phyloP scores from a whole-genome alignment of 768 basidiomycete species.

The Tulasnella sp. region DNA sequence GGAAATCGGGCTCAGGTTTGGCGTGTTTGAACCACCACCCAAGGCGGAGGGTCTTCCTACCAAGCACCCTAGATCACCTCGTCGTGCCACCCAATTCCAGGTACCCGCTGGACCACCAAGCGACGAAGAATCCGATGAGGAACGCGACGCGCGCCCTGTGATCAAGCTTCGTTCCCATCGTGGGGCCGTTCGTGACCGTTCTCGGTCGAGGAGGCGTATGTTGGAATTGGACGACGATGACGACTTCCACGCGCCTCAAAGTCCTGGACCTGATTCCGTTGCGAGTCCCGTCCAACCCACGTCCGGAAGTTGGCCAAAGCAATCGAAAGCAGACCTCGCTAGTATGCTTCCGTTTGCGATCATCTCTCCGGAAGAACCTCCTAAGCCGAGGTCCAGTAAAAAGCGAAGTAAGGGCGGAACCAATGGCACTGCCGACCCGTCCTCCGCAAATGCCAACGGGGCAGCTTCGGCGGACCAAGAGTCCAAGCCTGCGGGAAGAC shows the following conservation, averaged over 20 bases:
- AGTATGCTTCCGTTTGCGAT: conserved; percentile 64
- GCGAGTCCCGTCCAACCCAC: conserved; percentile 26
- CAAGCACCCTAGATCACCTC: too few species aligned
- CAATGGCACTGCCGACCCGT: conserved; percentile 23
- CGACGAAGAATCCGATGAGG: conserved; percentile 23
- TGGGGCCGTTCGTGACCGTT: conserved; percentile 39
- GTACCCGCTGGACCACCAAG: too few species aligned
- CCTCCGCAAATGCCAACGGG: conserved; percentile 21
- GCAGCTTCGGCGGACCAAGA: neutral
- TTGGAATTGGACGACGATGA: conserved; percentile 17
- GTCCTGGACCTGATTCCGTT: conserved; percentile 48
- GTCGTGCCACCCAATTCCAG: neutral
- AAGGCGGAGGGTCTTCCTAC: too few species aligned
- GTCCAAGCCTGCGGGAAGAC: neutral
- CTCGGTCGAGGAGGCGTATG: conserved; percentile 17
- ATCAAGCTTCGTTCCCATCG: conserved; percentile 51
- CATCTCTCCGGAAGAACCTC: conserved; percentile 52
- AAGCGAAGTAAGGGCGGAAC: neutral
- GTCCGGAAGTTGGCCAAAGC: conserved; percentile 16
- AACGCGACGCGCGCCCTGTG: conserved; percentile 40
- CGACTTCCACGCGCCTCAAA: conserved; percentile 28
- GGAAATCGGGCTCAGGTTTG: conserved; percentile 59
- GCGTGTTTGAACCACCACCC: conserved; percentile 56
- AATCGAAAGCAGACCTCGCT: conserved; percentile 48
- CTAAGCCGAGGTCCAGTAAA: neutral